Conservation (phyloP, 345 rosid species). For the Pistacia vera region DNA sequence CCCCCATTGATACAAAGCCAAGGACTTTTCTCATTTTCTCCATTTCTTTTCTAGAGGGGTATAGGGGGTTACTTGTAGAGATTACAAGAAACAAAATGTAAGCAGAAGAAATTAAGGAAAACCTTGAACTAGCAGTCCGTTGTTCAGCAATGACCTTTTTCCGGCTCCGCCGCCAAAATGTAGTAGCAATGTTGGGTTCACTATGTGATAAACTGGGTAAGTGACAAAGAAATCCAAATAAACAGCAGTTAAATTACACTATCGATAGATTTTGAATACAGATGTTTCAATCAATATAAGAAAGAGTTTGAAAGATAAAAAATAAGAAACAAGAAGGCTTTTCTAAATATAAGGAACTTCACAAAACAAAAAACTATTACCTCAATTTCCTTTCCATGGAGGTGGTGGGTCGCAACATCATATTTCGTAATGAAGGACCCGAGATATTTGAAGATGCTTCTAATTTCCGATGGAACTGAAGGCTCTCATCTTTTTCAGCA, state of each 20-base stretch:
- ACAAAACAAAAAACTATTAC: conserved; percentile 32
- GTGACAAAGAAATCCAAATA: conserved; percentile 9
- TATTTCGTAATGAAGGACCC: conserved; percentile 72
- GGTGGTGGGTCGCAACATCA: conserved; percentile 58
- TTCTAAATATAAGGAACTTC: conserved; percentile 5
- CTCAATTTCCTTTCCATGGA: conserved; percentile 72
- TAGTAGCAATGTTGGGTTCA: conserved; percentile 86
- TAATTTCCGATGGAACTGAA: conserved; percentile 58
- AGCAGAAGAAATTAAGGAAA: conserved; percentile 31
- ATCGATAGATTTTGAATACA: not conserved
- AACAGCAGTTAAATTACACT: not conserved
- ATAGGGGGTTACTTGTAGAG: not conserved
- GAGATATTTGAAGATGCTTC: conserved; percentile 68
- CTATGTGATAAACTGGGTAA: conserved; percentile 77
- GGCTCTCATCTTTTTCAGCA: conserved; percentile 82
- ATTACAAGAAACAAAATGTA: not conserved
- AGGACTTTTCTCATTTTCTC: not conserved
- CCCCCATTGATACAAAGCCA: not conserved
- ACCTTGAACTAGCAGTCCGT: conserved; percentile 97
- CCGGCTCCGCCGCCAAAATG: conserved; percentile 89
- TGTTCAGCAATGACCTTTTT: conserved; percentile 91
- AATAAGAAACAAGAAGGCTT: not conserved
- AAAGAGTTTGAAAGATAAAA: conserved; percentile 9
- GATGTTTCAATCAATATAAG: not conserved
- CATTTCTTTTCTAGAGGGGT: not conserved